These are phyloP conservation scores for Tilletiaria anomala DNA, from an alignment of 1,284 basidiomycete genomes.

Conservation along the genomic window DNA sequence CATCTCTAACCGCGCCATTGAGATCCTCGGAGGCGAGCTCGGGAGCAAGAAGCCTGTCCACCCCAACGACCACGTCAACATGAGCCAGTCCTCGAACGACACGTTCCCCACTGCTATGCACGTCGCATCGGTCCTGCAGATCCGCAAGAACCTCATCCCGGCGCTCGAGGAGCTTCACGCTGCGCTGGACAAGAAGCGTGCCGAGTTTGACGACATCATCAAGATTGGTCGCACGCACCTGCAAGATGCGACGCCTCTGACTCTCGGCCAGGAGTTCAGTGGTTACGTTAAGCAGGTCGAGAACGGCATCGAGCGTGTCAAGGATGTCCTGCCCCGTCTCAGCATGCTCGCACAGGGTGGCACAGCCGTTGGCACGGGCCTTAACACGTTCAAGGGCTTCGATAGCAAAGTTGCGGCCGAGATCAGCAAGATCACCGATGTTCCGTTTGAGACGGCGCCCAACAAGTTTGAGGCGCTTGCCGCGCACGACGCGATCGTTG, in stretches of 20 bases:
- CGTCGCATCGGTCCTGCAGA: constrained; percentile 82
- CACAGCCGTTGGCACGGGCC: constrained; percentile 87
- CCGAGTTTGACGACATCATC: constrained; percentile 53
- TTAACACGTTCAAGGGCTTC: constrained; percentile 94
- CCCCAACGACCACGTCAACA: constrained; percentile 99
- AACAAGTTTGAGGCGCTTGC: constrained; percentile 99
- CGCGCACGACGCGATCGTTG: constrained; percentile 89
- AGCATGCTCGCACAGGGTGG: constrained; percentile 91
- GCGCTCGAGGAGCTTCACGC: constrained; percentile 69
- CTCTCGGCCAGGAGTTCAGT: constrained; percentile 95
- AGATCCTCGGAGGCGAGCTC: constrained; percentile 84
- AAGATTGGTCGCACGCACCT: constrained; percentile 98
- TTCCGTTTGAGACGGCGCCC: constrained; percentile 85
- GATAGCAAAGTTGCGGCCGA: constrained; percentile 86
- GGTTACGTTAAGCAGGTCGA: constrained; percentile 92
- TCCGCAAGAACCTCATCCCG: constrained; percentile 66
- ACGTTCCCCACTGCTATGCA: constrained; percentile 99
- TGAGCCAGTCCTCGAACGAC: constrained; percentile 97
- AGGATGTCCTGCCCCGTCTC: constrained; percentile 69
- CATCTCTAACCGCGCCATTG: constrained; percentile 95
- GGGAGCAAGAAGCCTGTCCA: constrained; percentile 96
- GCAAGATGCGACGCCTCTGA: constrained; percentile 90
- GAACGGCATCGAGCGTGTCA: constrained; percentile 76
- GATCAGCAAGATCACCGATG: constrained; percentile 78
- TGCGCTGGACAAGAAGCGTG: constrained; percentile 65